These are phyloP conservation scores for Penicillium manginii DNA, from an alignment of 495 filamentous ascomycete genomes.

Conservation along the genomic window DNA sequence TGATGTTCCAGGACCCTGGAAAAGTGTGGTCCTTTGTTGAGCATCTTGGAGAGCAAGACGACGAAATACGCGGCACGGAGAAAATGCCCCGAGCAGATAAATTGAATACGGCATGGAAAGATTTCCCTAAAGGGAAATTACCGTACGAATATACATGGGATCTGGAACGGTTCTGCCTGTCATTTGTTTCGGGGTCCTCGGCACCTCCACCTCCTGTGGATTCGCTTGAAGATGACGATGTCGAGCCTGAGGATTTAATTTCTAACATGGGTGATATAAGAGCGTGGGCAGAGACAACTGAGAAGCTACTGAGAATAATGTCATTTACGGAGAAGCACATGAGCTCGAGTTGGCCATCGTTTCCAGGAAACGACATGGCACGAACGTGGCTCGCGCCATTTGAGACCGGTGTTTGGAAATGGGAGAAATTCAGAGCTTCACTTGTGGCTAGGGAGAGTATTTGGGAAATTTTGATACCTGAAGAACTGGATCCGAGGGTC, in stretches of 20 bases:
- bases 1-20: neutral
- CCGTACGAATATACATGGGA: slow-evolving; percentile 2
- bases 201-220: neutral
- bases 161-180: neutral
- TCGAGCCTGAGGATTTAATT: neutral
- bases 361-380: neutral
- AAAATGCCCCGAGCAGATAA: neutral
- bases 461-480: neutral
- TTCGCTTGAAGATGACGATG: neutral
- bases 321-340: neutral
- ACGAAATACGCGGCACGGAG: neutral
- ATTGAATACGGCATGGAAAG: neutral
- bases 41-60: neutral
- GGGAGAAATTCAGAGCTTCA: neutral
- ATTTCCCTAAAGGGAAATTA: neutral
- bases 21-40: neutral
- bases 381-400: neutral
- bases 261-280: neutral
- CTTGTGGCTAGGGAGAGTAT: neutral
- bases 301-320: neutral
- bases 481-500: neutral
- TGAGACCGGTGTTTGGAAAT: neutral
- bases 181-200: neutral
- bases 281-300: neutral
- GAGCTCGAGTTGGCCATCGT: neutral